These are phyloP conservation scores for Hyphopichia burtonii DNA, from an alignment of 1,139 yeast genomes.

Conservation along the genomic window DNA sequence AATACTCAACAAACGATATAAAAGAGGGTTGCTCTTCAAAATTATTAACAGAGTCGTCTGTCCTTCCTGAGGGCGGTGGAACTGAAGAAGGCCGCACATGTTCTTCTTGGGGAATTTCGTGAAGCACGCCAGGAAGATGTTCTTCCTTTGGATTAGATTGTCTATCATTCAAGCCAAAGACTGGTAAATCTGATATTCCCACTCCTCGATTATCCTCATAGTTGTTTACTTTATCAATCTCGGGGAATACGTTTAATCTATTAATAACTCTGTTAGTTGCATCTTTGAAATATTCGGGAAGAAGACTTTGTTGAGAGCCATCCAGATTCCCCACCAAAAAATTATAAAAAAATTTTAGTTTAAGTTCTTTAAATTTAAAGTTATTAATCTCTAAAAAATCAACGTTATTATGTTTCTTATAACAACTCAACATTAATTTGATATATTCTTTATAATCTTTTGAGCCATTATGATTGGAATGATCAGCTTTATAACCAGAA, in stretches of 20 bases:
- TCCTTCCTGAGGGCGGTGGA: no score
- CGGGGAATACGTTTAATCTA: constrained; percentile 12
- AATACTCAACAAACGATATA: constrained; percentile 6
- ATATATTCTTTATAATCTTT: constrained; percentile 15
- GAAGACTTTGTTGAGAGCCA: constrained; percentile 7
- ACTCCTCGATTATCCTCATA: background rate
- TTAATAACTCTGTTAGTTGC: constrained; percentile 13
- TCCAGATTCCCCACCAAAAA: constrained; percentile 15
- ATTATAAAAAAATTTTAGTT: constrained; percentile 15
- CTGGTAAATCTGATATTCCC: background rate
- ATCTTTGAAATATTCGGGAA: constrained; percentile 14
- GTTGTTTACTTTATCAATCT: constrained; percentile 5
- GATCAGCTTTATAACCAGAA: constrained; percentile 12
- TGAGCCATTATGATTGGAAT: background rate
- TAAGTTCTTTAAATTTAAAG: constrained; percentile 17
- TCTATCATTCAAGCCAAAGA: no score
- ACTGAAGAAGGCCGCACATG: no score
- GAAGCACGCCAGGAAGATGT: no score
- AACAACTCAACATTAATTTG: constrained; percentile 22
- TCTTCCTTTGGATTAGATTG: no score
- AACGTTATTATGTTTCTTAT: constrained; percentile 20
- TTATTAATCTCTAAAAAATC: constrained; percentile 22
- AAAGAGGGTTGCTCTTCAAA: constrained; percentile 1
- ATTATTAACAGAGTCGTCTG: background rate
- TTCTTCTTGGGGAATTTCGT: no score